phyloP scores from a whole-genome alignment of 495 filamentous ascomycete species.

The Pyrenula massariospora region DNA sequence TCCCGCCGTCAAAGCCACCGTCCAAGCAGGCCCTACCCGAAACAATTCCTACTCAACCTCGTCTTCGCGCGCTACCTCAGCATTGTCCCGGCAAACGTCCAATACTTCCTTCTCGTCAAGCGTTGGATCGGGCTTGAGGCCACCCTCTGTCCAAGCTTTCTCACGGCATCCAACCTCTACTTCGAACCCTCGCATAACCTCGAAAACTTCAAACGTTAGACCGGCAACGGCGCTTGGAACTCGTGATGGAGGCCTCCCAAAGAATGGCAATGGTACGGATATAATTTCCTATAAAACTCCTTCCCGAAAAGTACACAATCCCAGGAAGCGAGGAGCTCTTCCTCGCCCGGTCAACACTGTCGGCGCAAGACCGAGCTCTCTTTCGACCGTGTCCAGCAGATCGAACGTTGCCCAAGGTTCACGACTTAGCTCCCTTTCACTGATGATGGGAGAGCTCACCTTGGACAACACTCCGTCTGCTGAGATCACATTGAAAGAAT shows the following conservation, averaged over 20 bases:
- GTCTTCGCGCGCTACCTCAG: slow-evolving; percentile 29
- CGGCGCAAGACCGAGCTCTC: neutral
- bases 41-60: slow-evolving; percentile 31
- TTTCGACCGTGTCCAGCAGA: slow-evolving; percentile 5
- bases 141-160: slow-evolving; percentile 25
- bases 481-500: slow-evolving; percentile 6
- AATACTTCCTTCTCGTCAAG: slow-evolving; percentile 42
- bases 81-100: slow-evolving; percentile 36
- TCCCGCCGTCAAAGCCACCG: slow-evolving; percentile 20
- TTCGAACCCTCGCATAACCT: slow-evolving; percentile 24
- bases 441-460: slow-evolving; percentile 6
- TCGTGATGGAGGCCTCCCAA: slow-evolving; percentile 32
- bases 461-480: slow-evolving; percentile 1
- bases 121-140: slow-evolving; percentile 39
- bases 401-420: neutral
- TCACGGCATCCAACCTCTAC: slow-evolving; percentile 36
- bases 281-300: slow-evolving; percentile 17
- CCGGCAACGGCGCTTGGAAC: slow-evolving; percentile 51
- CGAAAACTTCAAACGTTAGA: slow-evolving; percentile 33
- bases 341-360: neutral
- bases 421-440: slow-evolving; percentile 1
- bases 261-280: slow-evolving; percentile 57
- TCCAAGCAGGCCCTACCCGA: slow-evolving; percentile 25
- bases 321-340: neutral
- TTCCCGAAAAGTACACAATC: slow-evolving; percentile 8